Evolutionary conservation across 2,329 filamentous ascomycete species (phyloP), one percentile per base, ranked within the genome.

Genomic region (Rutstroemia sp.): DNA sequence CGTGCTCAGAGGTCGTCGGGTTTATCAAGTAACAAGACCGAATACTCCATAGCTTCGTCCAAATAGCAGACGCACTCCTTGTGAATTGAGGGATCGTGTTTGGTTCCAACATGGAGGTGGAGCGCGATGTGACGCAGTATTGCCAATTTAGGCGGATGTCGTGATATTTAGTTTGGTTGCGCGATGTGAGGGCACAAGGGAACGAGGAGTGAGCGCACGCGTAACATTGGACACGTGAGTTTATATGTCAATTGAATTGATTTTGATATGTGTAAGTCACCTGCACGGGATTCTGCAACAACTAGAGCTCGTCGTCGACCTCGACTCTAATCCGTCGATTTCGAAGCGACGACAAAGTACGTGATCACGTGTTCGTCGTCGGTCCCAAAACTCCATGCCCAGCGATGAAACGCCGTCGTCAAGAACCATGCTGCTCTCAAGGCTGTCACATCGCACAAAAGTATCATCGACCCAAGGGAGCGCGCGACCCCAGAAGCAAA

Each of bases 81-180:
- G 19, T n/a, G n/a, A 23, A 10, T 34, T 46, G 6, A 45, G 5
- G n/a, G 51, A 45, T 16, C 42, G 23, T 45, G 44, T 45, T 47
- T 58, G 48, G 50, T 25, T 4, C 19, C 1, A 36, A 25, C 21
- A 17, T 30, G 46, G 48, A 54, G 60, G 51, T 59, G 45, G 48
- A 54, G 52, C 51, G 38, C 54, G 60, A 53, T 59, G 45, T 52
- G 56, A 54, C 51, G 40, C 34, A 45, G 57, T 53, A 57, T 47
- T 61, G 58, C 40, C 61, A 34, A 25, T 23, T 54, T 60, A 56
- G 16, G 57, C 54, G 45, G 54, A 64, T 64, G 59, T 60, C 61
- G 63, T 64, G 60, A 59, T 64, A 55, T 23, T 50, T 50, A 50
- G 25, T 10, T 17, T 3, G 9, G 21, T 50, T 55, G 45, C 53